Evolutionary conservation across 2,329 filamentous ascomycete species (phyloP), one percentile per base, ranked within the genome.

Genomic region (Curvularia lunata): DNA sequence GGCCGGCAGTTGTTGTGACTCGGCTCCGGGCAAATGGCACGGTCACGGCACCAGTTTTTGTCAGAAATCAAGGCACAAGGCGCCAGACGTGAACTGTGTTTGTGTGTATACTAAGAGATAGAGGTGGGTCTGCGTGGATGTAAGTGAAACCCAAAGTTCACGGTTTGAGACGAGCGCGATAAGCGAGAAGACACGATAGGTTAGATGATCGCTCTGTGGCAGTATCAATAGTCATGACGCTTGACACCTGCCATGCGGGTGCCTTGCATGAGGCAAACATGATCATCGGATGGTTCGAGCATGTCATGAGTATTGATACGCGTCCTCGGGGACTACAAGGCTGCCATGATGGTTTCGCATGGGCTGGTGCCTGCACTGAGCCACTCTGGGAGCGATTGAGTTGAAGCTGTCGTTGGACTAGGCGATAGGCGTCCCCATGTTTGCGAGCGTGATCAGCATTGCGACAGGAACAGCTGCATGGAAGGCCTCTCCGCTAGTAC

Each of bases 141-240:
- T 49, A 23, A 12, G n/a, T 34, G 27, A 42, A 34, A 52, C 49
- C 37, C 40, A 45, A 43, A 43, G 41, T 42, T 52, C 37, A 43
- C 48, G 12, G 43, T 34, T 53, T 46, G 42, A 45, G 18, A 42
- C 21, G n/a, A 28, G 27, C 19, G 37, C 51, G 57, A 62, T 58
- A 62, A 53, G 60, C 60, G 60, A 62, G 40, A 25, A 10, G 43
- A n/a, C 46, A 12, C 54, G 57, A 62, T 62, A 60, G 60, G 60
- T 19, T 37, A 23, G 37, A 25, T 25, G 1, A 40, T 18, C 3
- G 28, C 30, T 21, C 21, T 30, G 30, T 28, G 19, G 41, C 53
- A 25, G 57, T 49, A 32, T 54, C 48, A 55, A 60, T 55, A 52
- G 21, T 52, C 23, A 55, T 58, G 57, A 55, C 54, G 58, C 52